Evolutionary conservation across 371 early-diverging fungal species (phyloP), one percentile per base, ranked within the genome.

Genomic region (Smittium mucronatum): DNA sequence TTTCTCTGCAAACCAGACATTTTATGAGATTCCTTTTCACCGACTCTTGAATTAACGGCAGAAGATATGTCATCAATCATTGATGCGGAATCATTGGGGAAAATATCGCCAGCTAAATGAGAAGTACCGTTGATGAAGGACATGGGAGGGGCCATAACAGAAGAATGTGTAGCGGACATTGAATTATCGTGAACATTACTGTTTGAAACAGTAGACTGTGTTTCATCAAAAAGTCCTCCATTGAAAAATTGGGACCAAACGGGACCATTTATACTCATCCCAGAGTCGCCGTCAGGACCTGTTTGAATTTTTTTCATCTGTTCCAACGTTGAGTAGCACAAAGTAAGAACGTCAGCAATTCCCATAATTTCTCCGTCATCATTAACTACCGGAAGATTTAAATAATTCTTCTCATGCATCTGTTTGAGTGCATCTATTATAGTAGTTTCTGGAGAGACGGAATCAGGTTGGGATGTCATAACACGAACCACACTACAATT

Each of bases 391-490:
- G 98, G 98, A 64, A 97, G 81, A 76, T 97, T 96, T 63, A 96
- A 83, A 77, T 92, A 97, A 70, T 93, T 92, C 2, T 94, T 92
- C 75, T 91, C 96, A 79, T 98, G 88, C 89, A 98, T 91, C 78
- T 91, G 93, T 77, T 92, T 92, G 70, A 98, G 83, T 2, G 95
- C 98, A 36, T 95, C 95, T 69, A 96, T 77, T 70, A 97, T 91
- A 65, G 92, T 86, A 34, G 90, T 90, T 33, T 86, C 80, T 21
- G 89, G 83, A 57, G 83, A 74, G 0, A 94, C 93, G n/a, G 92
- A 90, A 80, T 98, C 97, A 8, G 98, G 98, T 71, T 97, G 94
- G 67, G 97, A 97, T 0, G 98, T 98, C 97, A 97, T 95, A n/a
- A 96, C 95, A 70, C 95, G 88, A 34, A 94, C 90, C 59, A 96